Conservation (phyloP, 2,329 filamentous ascomycete species). For the Myriosclerotinia scirpicola region DNA sequence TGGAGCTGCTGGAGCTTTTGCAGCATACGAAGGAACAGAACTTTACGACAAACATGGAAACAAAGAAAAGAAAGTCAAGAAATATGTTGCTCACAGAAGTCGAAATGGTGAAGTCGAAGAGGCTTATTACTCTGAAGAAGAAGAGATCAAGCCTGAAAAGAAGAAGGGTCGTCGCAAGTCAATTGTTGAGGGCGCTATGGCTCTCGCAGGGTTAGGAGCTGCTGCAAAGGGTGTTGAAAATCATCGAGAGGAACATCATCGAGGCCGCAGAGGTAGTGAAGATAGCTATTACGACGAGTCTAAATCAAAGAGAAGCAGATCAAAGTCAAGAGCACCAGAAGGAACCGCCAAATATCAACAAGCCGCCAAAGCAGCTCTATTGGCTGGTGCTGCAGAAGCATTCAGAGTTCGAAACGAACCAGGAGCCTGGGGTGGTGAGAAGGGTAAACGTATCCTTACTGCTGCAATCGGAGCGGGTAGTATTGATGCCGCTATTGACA, state of each 20-base stretch:
- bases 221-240: conserved; percentile 49
- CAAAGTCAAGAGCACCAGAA: conserved; percentile 51
- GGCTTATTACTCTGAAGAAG: conserved; percentile 58
- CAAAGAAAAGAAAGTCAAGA: conserved; percentile 49
- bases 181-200: conserved; percentile 62
- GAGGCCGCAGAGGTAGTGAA: conserved; percentile 44
- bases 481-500: conserved; percentile 72
- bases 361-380: conserved; percentile 84
- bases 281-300: conserved; percentile 48
- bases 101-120: conserved; percentile 54
- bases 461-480: conserved; percentile 83
- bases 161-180: conserved; percentile 60
- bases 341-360: conserved; percentile 69
- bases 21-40: conserved; percentile 63
- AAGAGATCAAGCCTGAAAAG: conserved; percentile 47
- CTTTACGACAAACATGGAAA: conserved; percentile 57
- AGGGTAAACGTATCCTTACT: conserved; percentile 87
- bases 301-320: conserved; percentile 53
- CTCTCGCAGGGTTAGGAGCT: conserved; percentile 60
- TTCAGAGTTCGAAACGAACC: conserved; percentile 88
- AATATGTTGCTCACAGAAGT: conserved; percentile 53
- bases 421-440: conserved; percentile 85
- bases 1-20: conserved; percentile 63
- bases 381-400: conserved; percentile 88
- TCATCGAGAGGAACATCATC: conserved; percentile 23